Evolutionary conservation across 108 stramenopile genomes (phyloP), one percentile per base, ranked within the genome.

Genomic region (Ochromonas danica): DNA sequence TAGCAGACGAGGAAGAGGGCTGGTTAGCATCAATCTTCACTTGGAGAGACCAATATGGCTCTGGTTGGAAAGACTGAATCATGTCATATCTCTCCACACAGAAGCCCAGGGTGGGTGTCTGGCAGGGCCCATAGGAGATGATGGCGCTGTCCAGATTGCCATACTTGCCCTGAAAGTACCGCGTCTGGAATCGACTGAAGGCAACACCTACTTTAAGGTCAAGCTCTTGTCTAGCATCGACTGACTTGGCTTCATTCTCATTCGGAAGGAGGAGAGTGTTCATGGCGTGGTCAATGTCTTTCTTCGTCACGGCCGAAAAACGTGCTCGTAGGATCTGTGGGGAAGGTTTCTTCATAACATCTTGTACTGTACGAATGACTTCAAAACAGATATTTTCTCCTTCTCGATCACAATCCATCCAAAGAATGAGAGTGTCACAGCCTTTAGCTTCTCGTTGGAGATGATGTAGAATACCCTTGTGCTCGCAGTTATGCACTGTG

Each of bases 391-490:
- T 71, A 39, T 84, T 84, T 61, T 84, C 83, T 1, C 83, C 83
- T 39, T 87, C 82, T 6, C 93, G 88, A 87, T 96, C 95, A 71
- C 93, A 94, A 84, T 96, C 95, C 91, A 96, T 90, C 92, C 93
- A 96, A 3, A 96, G 81, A 25, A 94, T 92, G 10, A 96, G 89
- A 61, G 90, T 91, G 79, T 93, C 88, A 0, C 79, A 84, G 0
- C 91, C 91, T 45, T 81, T 81, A 17, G 92, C 89, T 65, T 89
- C 84, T 43, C 90, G 85, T 71, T 91, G 87, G 80, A 96, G 82
- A 85, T 93, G 93, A 70, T 87, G 90, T n/a, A 93, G 88, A 6
- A 94, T 87, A 61, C 85, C 85, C 1, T 90, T 90, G 78, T 92
- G 89, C 42, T 79, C 86, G 1, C 92, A 88, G 61, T 92, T 92